phyloP scores from a whole-genome alignment of 768 basidiomycete species.

The Clathrus columnatus region DNA sequence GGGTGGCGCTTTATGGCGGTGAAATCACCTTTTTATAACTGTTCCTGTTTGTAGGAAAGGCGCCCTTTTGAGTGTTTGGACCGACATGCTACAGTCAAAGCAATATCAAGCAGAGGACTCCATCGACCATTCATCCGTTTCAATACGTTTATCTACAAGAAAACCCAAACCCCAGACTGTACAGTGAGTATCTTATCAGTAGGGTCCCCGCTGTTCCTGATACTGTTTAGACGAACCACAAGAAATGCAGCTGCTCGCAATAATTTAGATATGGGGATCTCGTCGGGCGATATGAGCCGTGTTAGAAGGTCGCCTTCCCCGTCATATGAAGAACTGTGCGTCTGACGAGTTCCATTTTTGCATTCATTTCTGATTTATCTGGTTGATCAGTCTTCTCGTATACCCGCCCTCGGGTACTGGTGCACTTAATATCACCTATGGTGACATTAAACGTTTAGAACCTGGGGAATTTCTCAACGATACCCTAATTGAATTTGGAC shows the following conservation, averaged over 20 bases:
- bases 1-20: no score
- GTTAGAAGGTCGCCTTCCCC: not conserved
- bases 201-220: not conserved
- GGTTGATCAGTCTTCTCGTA: conserved; percentile 51
- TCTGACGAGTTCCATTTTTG: not conserved
- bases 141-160: not conserved
- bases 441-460: conserved; percentile 64
- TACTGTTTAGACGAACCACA: not conserved
- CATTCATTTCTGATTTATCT: not conserved
- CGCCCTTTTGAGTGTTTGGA: not conserved
- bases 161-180: not conserved
- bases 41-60: not conserved
- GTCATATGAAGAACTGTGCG: conserved; percentile 4
- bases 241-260: not conserved
- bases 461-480: conserved; percentile 90
- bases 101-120: no score
- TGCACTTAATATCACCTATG: conserved; percentile 72
- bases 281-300: not conserved
- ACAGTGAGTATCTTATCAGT: not conserved
- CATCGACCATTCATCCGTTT: not conserved
- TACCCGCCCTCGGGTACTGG: conserved; percentile 66
- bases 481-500: conserved; percentile 90
- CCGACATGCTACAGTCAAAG: not conserved
- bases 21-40: not conserved
- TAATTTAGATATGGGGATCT: not conserved